Evolutionary conservation across 2,329 filamentous ascomycete genomes (phyloP).

Genomic region (Scedosporium minutisporum): DNA sequence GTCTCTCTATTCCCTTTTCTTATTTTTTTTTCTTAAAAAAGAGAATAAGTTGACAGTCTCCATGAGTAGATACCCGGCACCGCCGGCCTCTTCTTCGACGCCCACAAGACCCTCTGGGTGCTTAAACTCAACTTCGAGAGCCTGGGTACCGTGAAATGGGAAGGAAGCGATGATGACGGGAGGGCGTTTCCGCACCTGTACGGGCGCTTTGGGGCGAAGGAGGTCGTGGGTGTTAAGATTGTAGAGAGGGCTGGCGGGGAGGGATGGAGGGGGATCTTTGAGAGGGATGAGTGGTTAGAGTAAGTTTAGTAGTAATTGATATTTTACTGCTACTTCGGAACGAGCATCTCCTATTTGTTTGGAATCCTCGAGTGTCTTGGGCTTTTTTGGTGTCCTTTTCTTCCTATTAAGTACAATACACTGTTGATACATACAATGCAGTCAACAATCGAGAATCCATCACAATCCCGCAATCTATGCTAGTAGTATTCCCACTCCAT

Average conservation of each 20-base stretch:
- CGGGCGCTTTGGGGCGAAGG: slow-evolving; percentile 42
- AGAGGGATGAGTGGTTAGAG: slow-evolving; percentile 6
- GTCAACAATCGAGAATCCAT: background rate
- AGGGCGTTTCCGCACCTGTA: slow-evolving; percentile 47
- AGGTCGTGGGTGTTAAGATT: slow-evolving; percentile 36
- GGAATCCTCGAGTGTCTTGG: too few species aligned
- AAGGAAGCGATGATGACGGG: slow-evolving; percentile 28
- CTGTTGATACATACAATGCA: background rate
- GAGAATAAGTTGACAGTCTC: background rate
- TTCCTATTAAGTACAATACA: background rate
- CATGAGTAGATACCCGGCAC: slow-evolving; percentile 31
- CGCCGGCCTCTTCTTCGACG: slow-evolving; percentile 33
- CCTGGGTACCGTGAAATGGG: slow-evolving; percentile 40
- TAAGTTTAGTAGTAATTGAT: background rate
- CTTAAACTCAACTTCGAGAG: slow-evolving; percentile 41
- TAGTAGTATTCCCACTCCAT: background rate
- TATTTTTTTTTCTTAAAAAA: background rate
- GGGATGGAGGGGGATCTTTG: slow-evolving; percentile 38
- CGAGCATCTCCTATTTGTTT: too few species aligned
- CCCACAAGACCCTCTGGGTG: slow-evolving; percentile 32
- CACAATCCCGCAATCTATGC: background rate
- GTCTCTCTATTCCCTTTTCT: slow-evolving; percentile 5
- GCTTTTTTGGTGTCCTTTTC: background rate
- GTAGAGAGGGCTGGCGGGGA: slow-evolving; percentile 34
- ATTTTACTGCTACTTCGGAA: too few species aligned